Evolutionary conservation across 1,284 basidiomycete species (phyloP).

Genomic region (Ganoderma sinense): DNA sequence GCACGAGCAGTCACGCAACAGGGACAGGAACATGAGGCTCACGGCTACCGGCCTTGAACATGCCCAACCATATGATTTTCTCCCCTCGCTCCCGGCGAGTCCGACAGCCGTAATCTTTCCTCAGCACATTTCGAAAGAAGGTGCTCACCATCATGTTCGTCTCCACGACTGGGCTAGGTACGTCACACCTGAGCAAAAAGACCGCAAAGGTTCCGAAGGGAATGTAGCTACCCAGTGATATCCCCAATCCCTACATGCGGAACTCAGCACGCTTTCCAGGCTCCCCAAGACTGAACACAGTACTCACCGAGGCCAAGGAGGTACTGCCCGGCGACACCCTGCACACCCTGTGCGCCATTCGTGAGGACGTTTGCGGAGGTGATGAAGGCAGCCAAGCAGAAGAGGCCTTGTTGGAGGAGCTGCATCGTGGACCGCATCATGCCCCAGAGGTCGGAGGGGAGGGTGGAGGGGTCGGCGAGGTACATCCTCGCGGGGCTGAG

Average conservation of each 20-base stretch:
- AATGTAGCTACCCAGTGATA: constrained; percentile 69
- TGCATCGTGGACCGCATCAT: constrained; percentile 32
- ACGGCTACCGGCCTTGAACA: neutral
- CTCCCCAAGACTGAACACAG: neutral
- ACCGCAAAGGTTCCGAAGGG: neutral
- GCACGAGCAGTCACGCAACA: neutral
- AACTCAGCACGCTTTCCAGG: neutral
- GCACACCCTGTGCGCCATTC: constrained; percentile 25
- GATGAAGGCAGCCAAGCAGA: constrained; percentile 38
- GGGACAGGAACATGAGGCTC: neutral
- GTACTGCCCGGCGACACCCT: constrained; percentile 48
- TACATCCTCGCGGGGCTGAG: constrained; percentile 28
- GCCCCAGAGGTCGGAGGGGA: constrained; percentile 35
- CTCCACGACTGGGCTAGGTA: constrained; percentile 71
- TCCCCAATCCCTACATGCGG: constrained; percentile 68
- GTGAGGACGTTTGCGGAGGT: constrained; percentile 31
- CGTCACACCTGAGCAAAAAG: constrained; percentile 1
- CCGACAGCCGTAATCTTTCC: neutral
- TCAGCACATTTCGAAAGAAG: neutral
- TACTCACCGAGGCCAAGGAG: constrained; percentile 63
- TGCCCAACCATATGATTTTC: neutral
- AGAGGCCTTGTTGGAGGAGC: constrained; percentile 34
- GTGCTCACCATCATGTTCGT: constrained; percentile 76
- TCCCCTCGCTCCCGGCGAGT: neutral
- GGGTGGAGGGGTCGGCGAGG: constrained; percentile 34